phyloP scores from a whole-genome alignment of 208 protist species.

The Wallacemonas sp. region DNA sequence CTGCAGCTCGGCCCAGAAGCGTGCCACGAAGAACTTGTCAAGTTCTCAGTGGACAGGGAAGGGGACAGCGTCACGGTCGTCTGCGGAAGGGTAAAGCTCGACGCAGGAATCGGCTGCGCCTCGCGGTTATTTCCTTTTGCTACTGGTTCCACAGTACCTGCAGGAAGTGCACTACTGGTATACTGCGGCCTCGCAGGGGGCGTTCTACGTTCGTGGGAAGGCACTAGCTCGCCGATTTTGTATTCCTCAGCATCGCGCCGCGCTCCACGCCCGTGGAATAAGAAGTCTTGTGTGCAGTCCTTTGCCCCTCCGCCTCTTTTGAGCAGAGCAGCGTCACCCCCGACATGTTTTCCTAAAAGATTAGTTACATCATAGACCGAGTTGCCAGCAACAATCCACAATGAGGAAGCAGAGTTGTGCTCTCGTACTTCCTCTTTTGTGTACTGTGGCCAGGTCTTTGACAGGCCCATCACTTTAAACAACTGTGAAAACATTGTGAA shows the following conservation, averaged over 20 bases:
- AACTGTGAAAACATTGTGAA: conserved; percentile 18
- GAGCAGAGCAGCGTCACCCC: conserved; percentile 24
- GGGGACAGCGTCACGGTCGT: conserved; percentile 1
- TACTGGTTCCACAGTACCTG: not conserved
- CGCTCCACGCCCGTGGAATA: conserved; percentile 20
- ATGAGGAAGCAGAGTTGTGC: conserved; percentile 19
- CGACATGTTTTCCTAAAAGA: conserved; percentile 25
- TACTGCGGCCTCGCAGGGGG: not conserved
- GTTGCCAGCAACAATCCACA: conserved; percentile 33
- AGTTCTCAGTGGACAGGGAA: conserved; percentile 9
- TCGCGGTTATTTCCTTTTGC: not conserved
- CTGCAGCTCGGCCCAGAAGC: not conserved
- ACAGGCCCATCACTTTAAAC: conserved; percentile 10
- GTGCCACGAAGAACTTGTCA: not conserved
- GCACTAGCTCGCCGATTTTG: conserved; percentile 24
- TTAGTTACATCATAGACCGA: conserved; percentile 35
- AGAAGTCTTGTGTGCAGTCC: conserved; percentile 31
- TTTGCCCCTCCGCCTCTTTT: conserved; percentile 23
- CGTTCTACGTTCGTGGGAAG: not conserved
- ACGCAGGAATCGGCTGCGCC: not conserved
- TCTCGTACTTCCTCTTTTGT: conserved; percentile 19
- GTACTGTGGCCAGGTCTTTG: conserved; percentile 25
- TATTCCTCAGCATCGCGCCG: conserved; percentile 8
- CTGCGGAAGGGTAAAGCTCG: not conserved
- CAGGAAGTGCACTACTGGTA: not conserved